Percentiles rank a stretch among this genome's conserved stretches.
phyloP scores from a whole-genome alignment of 208 protist species.

The Sergeia podlipaevii region DNA sequence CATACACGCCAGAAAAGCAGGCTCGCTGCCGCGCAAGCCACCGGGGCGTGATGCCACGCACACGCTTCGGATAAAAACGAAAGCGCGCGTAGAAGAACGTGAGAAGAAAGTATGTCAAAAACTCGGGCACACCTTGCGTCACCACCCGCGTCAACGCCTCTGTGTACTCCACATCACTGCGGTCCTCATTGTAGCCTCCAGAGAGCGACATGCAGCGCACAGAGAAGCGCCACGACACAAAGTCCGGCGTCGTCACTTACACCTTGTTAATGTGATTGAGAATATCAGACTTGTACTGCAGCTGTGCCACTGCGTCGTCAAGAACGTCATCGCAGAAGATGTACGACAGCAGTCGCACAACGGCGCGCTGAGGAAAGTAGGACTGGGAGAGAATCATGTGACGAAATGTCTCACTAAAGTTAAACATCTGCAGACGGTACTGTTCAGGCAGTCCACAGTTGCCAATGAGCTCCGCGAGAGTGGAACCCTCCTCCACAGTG shows the following conservation, averaged over 20 bases:
- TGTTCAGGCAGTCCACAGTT: slow-evolving; percentile 78
- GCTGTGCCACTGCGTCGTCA: slow-evolving; percentile 78
- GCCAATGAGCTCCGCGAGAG: slow-evolving; percentile 78
- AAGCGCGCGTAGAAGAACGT: slow-evolving; percentile 82
- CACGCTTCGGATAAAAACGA: slow-evolving; percentile 71
- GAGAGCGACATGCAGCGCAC: slow-evolving; percentile 85
- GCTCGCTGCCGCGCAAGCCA: slow-evolving; percentile 79
- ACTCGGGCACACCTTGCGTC: slow-evolving; percentile 74
- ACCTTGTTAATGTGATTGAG: slow-evolving; percentile 86
- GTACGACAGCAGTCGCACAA: slow-evolving; percentile 76
- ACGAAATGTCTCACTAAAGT: slow-evolving; percentile 84
- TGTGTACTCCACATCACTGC: slow-evolving; percentile 83
- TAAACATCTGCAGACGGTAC: slow-evolving; percentile 85
- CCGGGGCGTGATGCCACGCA: slow-evolving; percentile 72
- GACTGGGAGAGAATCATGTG: slow-evolving; percentile 87
- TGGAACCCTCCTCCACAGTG: slow-evolving; percentile 61
- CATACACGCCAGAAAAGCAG: slow-evolving; percentile 66
- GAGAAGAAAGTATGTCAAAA: slow-evolving; percentile 68
- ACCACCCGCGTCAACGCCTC: slow-evolving; percentile 62
- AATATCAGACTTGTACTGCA: slow-evolving; percentile 91
- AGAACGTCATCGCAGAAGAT: slow-evolving; percentile 85
- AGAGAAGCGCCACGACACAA: slow-evolving; percentile 87
- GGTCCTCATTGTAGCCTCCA: slow-evolving; percentile 86
- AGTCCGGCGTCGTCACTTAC: slow-evolving; percentile 79
- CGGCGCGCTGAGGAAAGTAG: slow-evolving; percentile 81